Evolutionary conservation across 2,329 filamentous ascomycete species (phyloP), one percentile per base, ranked within the genome.

Genomic region (Clonostachys byssicola): DNA sequence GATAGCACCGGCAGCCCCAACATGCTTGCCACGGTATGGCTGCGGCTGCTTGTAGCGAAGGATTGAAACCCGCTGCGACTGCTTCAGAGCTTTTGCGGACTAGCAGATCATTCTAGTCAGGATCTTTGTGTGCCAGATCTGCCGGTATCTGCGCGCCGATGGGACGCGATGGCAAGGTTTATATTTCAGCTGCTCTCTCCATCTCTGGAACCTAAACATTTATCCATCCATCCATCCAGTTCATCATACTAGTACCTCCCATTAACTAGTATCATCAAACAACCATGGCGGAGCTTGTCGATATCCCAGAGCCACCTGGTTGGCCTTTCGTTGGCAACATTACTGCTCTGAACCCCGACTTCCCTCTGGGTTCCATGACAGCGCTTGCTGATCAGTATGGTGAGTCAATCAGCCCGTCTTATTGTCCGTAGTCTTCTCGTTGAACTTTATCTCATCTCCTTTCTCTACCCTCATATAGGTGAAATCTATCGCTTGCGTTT

Each of bases 271-370:
- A 39, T n/a, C 14, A 39, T 18, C 36, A 39, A 39, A 39, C 41
- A 17, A 41, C 20, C 12, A 56, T 55, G 54, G 48, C 49, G 5
- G 53, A 53, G 34, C 53, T 51, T 10, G 61, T 63, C 36, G 67
- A 73, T 4, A 83, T 88, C 47, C 83, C 84, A 5, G 74, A 77
- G 38, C 83, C 84, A 13, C 71, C 70, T 43, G 81, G 79, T 5
- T 66, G 84, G 44, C 85, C 83, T 1, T 60, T 88, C 16, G 47
- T 88, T n/a, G 84, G 85, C 30, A 85, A 88, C 55, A 60, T 84
- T 20, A 64, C 68, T 43, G 78, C 83, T 47, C 71, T 89, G 49
- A 78, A 86, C 52, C 62, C 72, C 0, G 71, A 77, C 13, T 70
- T 77, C 18, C 78, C 83, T 0, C 60, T 80, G 3, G 65, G 72